phyloP scores from a whole-genome alignment of 805 yeast genomes.

The Soucietia sequanensis region DNA sequence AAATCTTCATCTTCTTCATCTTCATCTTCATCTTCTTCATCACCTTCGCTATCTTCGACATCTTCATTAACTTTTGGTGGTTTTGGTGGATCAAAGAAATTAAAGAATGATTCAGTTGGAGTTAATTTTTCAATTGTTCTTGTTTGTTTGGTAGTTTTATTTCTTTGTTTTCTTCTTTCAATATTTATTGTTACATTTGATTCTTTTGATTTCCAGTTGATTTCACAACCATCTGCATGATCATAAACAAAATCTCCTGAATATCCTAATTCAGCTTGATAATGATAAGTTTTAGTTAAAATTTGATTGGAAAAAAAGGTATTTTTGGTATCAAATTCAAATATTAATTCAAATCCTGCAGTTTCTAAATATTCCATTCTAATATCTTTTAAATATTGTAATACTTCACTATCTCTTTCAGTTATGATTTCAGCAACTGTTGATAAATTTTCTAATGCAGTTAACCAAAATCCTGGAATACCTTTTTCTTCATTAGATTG shows the following conservation, averaged over 20 bases:
- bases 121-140: slow-evolving; percentile 92
- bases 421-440: slow-evolving; percentile 81
- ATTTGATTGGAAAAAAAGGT: slow-evolving; percentile 71
- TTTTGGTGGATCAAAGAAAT: slow-evolving; percentile 92
- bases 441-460: slow-evolving; percentile 85
- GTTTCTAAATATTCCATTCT: slow-evolving; percentile 73
- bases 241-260: slow-evolving; percentile 96
- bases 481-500: slow-evolving; percentile 53
- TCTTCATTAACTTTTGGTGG: slow-evolving; percentile 50
- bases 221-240: slow-evolving; percentile 88
- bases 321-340: slow-evolving; percentile 71
- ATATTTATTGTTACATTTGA: slow-evolving; percentile 80
- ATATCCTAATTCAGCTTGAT: slow-evolving; percentile 90
- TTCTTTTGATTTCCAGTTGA: slow-evolving; percentile 80
- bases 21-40: slow-evolving; percentile 38
- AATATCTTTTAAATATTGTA: slow-evolving; percentile 65
- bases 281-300: slow-evolving; percentile 84
- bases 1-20: slow-evolving; percentile 72
- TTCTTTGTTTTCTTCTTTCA: slow-evolving; percentile 96
- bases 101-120: slow-evolving; percentile 94
- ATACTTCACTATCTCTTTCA: slow-evolving; percentile 85
- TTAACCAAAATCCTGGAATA: slow-evolving; percentile 94
- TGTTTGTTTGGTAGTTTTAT: slow-evolving; percentile 93
- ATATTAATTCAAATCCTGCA: slow-evolving; percentile 87
- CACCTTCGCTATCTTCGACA: slow-evolving; percentile 47